Conservation (phyloP, 495 filamentous ascomycete species). For the Ramalina peruviana region DNA sequence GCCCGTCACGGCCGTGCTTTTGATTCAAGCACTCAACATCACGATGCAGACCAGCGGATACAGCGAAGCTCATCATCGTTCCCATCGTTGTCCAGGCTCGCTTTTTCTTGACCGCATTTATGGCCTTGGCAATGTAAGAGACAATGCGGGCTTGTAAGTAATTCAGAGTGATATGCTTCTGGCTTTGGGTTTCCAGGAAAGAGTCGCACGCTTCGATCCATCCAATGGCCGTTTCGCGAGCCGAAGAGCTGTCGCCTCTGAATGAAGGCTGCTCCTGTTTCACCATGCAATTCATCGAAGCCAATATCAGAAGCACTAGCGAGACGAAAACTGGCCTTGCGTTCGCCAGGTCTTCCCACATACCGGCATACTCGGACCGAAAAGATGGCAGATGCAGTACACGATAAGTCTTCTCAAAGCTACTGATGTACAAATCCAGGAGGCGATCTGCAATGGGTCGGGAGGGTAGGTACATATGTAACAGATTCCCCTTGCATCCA, state of each 20-base stretch:
- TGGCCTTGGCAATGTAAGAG: constrained; percentile 31
- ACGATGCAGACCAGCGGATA: constrained; percentile 41
- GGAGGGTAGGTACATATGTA: constrained; percentile 28
- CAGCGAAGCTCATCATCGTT: constrained; percentile 31
- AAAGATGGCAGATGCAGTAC: constrained; percentile 47
- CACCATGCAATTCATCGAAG: constrained; percentile 20
- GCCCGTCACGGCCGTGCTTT: constrained; percentile 15
- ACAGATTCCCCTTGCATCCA: not conserved
- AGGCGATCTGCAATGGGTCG: constrained; percentile 36
- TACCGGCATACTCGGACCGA: constrained; percentile 34
- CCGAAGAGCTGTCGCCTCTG: constrained; percentile 25
- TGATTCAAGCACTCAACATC: constrained; percentile 21
- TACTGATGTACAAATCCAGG: constrained; percentile 38
- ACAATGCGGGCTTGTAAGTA: constrained; percentile 40
- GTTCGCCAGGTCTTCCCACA: constrained; percentile 29
- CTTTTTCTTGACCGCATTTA: constrained; percentile 36
- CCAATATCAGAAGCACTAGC: constrained; percentile 26
- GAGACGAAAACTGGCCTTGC: constrained; percentile 17
- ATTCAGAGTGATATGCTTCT: constrained; percentile 29
- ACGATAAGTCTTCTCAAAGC: constrained; percentile 41
- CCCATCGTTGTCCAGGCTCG: constrained; percentile 37
- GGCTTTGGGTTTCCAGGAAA: constrained; percentile 25
- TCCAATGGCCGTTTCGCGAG: constrained; percentile 22
- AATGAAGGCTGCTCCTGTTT: constrained; percentile 26
- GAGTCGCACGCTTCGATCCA: constrained; percentile 25